Evolutionary conservation across 805 yeast genomes (phyloP).

Genomic region (Kodamaea neixiangensis): DNA sequence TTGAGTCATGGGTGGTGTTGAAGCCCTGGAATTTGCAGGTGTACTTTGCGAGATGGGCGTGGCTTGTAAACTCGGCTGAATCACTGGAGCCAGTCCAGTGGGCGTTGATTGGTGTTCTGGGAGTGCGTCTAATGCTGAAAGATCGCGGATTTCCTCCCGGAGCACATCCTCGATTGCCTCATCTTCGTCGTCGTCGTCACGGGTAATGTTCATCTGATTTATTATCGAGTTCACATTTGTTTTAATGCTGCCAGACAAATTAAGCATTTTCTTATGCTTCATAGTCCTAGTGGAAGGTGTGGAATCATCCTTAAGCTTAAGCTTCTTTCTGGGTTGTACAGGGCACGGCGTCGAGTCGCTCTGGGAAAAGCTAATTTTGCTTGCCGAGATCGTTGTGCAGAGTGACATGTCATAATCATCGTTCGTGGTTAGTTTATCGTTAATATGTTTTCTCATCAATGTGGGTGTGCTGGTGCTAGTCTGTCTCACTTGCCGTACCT

Average conservation of each 20-base stretch:
- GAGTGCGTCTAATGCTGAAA: constrained; percentile 5
- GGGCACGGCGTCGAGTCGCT: constrained; percentile 49
- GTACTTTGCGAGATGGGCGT: constrained; percentile 47
- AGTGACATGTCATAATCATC: constrained; percentile 21
- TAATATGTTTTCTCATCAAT: not conserved
- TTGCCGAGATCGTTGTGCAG: constrained; percentile 17
- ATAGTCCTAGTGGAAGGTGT: constrained; percentile 25
- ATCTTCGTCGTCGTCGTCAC: constrained; percentile 10
- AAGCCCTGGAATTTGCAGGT: constrained; percentile 42
- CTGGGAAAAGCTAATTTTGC: constrained; percentile 31
- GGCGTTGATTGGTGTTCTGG: constrained; percentile 10
- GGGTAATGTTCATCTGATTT: constrained; percentile 18
- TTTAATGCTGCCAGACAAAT: constrained; percentile 34
- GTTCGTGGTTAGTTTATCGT: constrained; percentile 1
- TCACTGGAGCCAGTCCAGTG: constrained; percentile 10
- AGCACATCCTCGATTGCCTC: constrained; percentile 6
- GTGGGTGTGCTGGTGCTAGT: constrained; percentile 7
- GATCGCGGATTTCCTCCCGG: constrained; percentile 11
- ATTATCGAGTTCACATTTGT: constrained; percentile 23
- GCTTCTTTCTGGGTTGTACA: constrained; percentile 36
- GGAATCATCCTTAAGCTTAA: constrained; percentile 25
- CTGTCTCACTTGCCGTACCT: constrained; percentile 12
- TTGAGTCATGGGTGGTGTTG: constrained; percentile 28
- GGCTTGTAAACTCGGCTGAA: constrained; percentile 12
- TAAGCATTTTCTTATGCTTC: constrained; percentile 24